These are phyloP conservation scores for Saitoella complicata DNA, from an alignment of 805 yeast species.

Conservation along the genomic window DNA sequence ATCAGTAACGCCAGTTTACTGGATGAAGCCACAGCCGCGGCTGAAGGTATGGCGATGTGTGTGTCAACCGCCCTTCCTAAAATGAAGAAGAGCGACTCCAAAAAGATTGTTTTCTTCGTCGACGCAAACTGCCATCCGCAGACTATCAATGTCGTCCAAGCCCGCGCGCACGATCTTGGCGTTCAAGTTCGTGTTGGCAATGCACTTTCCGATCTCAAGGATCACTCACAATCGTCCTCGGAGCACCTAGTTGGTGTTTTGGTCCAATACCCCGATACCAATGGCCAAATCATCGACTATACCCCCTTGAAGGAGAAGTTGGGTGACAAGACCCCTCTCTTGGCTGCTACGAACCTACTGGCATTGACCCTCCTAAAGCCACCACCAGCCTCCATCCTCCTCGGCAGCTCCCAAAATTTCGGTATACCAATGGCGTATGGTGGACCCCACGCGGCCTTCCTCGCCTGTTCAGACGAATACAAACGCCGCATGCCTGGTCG, in stretches of 20 bases:
- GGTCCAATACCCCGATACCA: slow-evolving; percentile 80
- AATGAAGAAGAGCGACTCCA: slow-evolving; percentile 48
- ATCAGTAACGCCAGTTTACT: slow-evolving; percentile 86
- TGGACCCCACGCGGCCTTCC: slow-evolving; percentile 98
- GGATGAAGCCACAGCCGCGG: slow-evolving; percentile 96
- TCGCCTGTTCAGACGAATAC: slow-evolving; percentile 64
- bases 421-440: slow-evolving; percentile 98
- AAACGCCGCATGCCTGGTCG: slow-evolving; percentile 95
- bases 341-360: slow-evolving; percentile 82
- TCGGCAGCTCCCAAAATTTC: slow-evolving; percentile 87
- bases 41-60: slow-evolving; percentile 85
- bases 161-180: slow-evolving; percentile 63
- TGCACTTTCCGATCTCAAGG: slow-evolving; percentile 33
- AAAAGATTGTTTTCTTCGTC: slow-evolving; percentile 50
- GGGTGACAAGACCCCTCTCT: slow-evolving; percentile 41
- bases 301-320: slow-evolving; percentile 6
- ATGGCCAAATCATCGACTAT: slow-evolving; percentile 50
- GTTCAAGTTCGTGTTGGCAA: slow-evolving; percentile 43
- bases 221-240: slow-evolving; percentile 17
- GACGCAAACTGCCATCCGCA: slow-evolving; percentile 72
- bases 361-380: slow-evolving; percentile 76
- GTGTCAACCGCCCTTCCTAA: no score
- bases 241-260: slow-evolving; percentile 48
- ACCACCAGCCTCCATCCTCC: slow-evolving; percentile 88
- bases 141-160: slow-evolving; percentile 58